Evolutionary conservation across 179 eudicot species (phyloP).

Genomic region (Actinidia arguta): DNA sequence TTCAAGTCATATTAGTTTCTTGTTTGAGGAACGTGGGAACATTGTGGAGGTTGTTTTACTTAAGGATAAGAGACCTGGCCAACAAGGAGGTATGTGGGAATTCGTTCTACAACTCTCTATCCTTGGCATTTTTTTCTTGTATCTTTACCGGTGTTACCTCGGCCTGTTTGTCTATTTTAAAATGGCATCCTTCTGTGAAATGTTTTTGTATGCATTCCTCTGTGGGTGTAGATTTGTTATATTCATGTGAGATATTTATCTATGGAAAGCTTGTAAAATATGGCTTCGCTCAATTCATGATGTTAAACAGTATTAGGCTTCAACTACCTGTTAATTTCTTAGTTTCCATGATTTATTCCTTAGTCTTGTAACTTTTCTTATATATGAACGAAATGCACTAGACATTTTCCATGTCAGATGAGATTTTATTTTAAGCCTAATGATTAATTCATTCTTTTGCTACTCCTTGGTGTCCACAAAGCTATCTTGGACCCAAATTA

Average conservation of each 20-base stretch:
- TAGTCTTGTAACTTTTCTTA: background rate
- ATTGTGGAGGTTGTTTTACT: conserved; percentile 65
- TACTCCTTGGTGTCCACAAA: background rate
- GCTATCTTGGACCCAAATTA: background rate
- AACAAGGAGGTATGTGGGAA: conserved; percentile 58
- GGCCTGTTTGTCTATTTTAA: background rate
- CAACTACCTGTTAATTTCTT: background rate
- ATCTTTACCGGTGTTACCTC: background rate
- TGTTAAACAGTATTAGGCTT: background rate
- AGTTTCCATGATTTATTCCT: background rate
- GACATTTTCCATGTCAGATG: too few species aligned
- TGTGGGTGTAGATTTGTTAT: background rate
- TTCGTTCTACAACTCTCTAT: background rate
- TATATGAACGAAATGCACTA: background rate
- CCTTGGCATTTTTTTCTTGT: background rate
- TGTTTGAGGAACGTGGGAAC: conserved; percentile 67
- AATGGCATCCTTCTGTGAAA: conserved; percentile 3
- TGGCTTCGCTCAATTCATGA: background rate
- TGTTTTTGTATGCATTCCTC: background rate
- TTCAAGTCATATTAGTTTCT: conserved; percentile 46
- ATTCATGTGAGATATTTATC: background rate
- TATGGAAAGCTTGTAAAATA: background rate
- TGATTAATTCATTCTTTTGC: background rate
- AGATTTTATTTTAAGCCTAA: too few species aligned
- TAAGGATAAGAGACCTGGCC: conserved; percentile 62